These are phyloP conservation scores for Fusarium succisae DNA, from an alignment of 2,329 filamentous ascomycete species.

Conservation along the genomic window DNA sequence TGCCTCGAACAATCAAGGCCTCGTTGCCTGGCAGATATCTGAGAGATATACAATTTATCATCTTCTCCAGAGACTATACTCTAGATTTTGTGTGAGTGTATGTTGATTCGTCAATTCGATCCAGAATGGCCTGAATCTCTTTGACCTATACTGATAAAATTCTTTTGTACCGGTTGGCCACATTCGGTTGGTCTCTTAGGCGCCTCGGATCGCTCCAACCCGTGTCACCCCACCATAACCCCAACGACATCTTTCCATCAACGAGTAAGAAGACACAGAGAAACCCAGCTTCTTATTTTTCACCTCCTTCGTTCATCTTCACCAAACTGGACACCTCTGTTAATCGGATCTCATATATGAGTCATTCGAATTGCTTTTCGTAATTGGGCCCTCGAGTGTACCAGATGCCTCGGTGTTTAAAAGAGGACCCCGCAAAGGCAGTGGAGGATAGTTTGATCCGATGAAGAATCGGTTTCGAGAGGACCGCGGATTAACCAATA, in stretches of 20 bases:
- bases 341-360: neutral
- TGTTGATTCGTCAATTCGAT: neutral
- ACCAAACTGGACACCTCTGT: neutral
- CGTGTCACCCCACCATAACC: conserved; percentile 34
- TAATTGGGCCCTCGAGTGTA: neutral
- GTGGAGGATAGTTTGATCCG: neutral
- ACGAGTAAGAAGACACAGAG: neutral
- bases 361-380: neutral
- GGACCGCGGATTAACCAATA: neutral
- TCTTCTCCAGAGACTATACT: neutral
- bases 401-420: neutral
- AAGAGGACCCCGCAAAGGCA: conserved; percentile 12
- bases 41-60: neutral
- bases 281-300: neutral
- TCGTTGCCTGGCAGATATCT: neutral
- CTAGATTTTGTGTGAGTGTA: neutral
- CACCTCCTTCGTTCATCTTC: neutral
- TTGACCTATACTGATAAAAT: neutral
- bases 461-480: neutral
- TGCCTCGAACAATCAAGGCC: neutral
- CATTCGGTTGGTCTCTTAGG: conserved; percentile 15
- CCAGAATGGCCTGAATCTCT: neutral
- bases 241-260: conserved; percentile 28
- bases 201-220: conserved; percentile 26
- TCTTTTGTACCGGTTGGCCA: neutral